phyloP scores from a whole-genome alignment of 768 basidiomycete genomes.

The Tubosaeta sp. region DNA sequence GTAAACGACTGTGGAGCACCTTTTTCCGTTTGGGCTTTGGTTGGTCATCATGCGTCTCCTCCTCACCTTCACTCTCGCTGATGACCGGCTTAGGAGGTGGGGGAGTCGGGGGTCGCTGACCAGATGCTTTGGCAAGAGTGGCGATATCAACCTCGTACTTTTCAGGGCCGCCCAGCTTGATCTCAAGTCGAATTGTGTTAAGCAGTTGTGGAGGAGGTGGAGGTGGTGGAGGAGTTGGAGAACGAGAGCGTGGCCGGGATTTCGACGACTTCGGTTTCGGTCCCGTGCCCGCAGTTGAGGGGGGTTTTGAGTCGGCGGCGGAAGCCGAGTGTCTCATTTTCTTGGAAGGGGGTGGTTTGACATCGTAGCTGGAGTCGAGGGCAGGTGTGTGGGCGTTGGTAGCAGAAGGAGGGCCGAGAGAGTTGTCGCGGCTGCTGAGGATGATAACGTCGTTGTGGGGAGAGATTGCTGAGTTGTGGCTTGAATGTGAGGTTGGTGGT shows the following conservation, averaged over 20 bases:
- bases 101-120: slow-evolving; percentile 61
- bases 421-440: slow-evolving; percentile 30
- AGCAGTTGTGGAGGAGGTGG: slow-evolving; percentile 45
- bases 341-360: slow-evolving; percentile 28
- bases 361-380: slow-evolving; percentile 19
- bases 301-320: slow-evolving; percentile 22
- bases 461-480: slow-evolving; percentile 17
- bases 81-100: slow-evolving; percentile 44
- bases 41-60: slow-evolving; percentile 37
- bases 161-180: slow-evolving; percentile 65
- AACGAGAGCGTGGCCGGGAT: slow-evolving; percentile 45
- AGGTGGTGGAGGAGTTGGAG: slow-evolving; percentile 57
- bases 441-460: slow-evolving; percentile 24
- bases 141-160: slow-evolving; percentile 73
- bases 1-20: slow-evolving; percentile 21
- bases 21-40: slow-evolving; percentile 37
- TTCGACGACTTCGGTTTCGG: slow-evolving; percentile 54
- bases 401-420: slow-evolving; percentile 14
- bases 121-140: slow-evolving; percentile 53
- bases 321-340: slow-evolving; percentile 26
- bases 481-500: slow-evolving; percentile 10
- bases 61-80: slow-evolving; percentile 55
- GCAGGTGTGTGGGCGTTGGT: slow-evolving; percentile 9
- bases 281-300: slow-evolving; percentile 29
- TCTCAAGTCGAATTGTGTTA: slow-evolving; percentile 64